Evolutionary conservation across 2,329 filamentous ascomycete genomes (phyloP).

Genomic region (Colletotrichum spinosum): DNA sequence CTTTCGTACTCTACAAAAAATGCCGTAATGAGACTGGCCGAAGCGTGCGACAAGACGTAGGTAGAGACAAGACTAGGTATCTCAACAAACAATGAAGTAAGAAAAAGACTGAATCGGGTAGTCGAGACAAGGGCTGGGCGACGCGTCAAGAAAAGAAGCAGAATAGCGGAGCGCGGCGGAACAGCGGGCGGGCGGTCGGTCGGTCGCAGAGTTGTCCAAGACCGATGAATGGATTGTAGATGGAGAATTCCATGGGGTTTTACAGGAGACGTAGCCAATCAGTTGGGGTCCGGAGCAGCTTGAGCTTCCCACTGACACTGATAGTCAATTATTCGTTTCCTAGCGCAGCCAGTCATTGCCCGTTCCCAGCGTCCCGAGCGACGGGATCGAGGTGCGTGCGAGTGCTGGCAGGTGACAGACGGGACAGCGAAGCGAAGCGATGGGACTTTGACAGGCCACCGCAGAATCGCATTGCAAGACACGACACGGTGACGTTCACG

Average conservation of each 20-base stretch:
- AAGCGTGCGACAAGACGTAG: not conserved
- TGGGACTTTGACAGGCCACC: too few species aligned
- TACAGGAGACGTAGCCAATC: conserved; percentile 25
- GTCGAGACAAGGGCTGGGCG: conserved; percentile 1
- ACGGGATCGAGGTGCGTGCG: not conserved
- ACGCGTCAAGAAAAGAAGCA: conserved; percentile 35
- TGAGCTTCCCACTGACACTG: conserved; percentile 2
- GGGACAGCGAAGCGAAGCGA: too few species aligned
- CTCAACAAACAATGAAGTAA: not conserved
- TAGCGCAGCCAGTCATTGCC: conserved; percentile 29
- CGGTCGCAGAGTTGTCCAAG: conserved; percentile 27
- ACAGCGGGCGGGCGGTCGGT: conserved; percentile 8
- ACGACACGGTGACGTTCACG: not conserved
- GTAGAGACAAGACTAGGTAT: not conserved
- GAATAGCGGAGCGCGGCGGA: conserved; percentile 22
- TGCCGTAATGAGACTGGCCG: too few species aligned
- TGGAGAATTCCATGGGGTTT: conserved; percentile 13
- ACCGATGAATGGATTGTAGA: conserved; percentile 19
- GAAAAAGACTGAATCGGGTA: not conserved
- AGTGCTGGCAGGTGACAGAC: not conserved
- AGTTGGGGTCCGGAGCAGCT: conserved; percentile 21
- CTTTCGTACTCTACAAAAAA: not conserved
- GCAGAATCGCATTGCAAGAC: not conserved
- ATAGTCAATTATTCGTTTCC: conserved; percentile 34
- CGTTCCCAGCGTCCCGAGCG: not conserved